Base-by-base conservation (phyloP, 306 rosid species). In the Trifolium repens region DNA sequence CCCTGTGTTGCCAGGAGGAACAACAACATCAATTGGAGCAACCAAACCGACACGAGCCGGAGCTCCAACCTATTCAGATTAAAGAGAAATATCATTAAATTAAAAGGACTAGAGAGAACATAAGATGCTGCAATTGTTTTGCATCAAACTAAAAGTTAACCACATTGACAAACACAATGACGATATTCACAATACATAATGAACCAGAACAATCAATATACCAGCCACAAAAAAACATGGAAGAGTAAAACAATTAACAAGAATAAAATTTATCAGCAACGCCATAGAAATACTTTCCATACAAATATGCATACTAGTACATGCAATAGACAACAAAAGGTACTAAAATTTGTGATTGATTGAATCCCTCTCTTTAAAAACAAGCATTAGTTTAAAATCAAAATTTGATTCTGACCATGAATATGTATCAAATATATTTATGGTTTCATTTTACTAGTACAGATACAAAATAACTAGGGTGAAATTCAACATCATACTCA, bases 21-120 rank as follows among this genome's bases (percentile, higher is more conserved):
- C 96, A 16, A 94, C 82, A 0, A 94, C 98, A 81, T 94, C 98
- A 85, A 94, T 94, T 15, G 98, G 98, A 9, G 98, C 98, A 71
- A 91, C 87, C 85, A 94, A 82, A 68, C 97, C 98, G 40, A 94
- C 98, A 90, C 98, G 98, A 57, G 98, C 98, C 77, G 98, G 98
- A 15, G 98, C 98, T 76, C 94, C 96, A 34, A 94, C 98, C 97
- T 91, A 62, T 46, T 22, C 11, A 52, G 2, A 32, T 43, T 0
- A 4, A 5, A 65, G 1, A 70, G 2, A 39, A 9, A 16, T 4
- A 1, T 9, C 6, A 16, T 5, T 26, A 5, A 26, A 12, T 12
- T 2, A 58, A 2, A 1, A 27, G 3, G 11, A 59, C 5, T 14
- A 14, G 0, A 1, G 5, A 59, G 9, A 4, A 5, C 0, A 12